Percentiles rank a stretch among this genome's conserved stretches.
Conservation (phyloP, 225 moss, liverwort and hornwort genomes). For the Asterella californica region DNA sequence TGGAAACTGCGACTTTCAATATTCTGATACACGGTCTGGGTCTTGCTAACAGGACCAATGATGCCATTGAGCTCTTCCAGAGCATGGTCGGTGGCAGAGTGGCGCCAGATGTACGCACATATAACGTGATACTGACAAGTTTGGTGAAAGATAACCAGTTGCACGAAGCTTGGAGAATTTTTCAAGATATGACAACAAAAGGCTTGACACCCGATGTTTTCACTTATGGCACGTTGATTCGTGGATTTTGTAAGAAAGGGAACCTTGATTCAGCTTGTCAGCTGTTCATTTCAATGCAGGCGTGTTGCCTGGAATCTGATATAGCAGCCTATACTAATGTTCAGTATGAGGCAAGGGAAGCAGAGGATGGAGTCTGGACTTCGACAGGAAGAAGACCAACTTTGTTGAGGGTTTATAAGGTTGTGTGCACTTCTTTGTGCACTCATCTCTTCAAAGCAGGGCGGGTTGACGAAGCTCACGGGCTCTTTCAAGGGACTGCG, state of each 20-base stretch:
- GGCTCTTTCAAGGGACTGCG: conserved; percentile 47
- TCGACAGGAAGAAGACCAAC: conserved; percentile 54
- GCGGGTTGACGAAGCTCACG: conserved; percentile 51
- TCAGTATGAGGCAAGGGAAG: conserved; percentile 58
- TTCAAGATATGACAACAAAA: conserved; percentile 56
- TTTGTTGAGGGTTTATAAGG: conserved; percentile 44
- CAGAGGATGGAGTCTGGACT: conserved; percentile 55
- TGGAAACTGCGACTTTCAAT: conserved; percentile 23
- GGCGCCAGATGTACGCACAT: conserved; percentile 26
- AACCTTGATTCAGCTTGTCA: conserved; percentile 59
- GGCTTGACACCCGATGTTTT: conserved; percentile 51
- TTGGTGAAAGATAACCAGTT: conserved; percentile 16
- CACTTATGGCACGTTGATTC: conserved; percentile 67
- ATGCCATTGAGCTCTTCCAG: conserved; percentile 21
- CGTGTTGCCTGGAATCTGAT: conserved; percentile 52
- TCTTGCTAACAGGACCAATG: conserved; percentile 23
- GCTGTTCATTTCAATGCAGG: conserved; percentile 58
- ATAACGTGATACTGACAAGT: conserved; percentile 29
- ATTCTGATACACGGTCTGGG: conserved; percentile 39
- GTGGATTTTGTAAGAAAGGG: conserved; percentile 65
- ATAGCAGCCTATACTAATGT: conserved; percentile 50
- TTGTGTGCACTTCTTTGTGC: conserved; percentile 55
- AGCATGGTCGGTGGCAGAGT: conserved; percentile 19
- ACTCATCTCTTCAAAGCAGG: conserved; percentile 59
- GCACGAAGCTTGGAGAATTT: conserved; percentile 30